These are phyloP conservation scores for Adansonia rubrostipa DNA, from an alignment of 441 rosid genomes.

Conservation along the genomic window DNA sequence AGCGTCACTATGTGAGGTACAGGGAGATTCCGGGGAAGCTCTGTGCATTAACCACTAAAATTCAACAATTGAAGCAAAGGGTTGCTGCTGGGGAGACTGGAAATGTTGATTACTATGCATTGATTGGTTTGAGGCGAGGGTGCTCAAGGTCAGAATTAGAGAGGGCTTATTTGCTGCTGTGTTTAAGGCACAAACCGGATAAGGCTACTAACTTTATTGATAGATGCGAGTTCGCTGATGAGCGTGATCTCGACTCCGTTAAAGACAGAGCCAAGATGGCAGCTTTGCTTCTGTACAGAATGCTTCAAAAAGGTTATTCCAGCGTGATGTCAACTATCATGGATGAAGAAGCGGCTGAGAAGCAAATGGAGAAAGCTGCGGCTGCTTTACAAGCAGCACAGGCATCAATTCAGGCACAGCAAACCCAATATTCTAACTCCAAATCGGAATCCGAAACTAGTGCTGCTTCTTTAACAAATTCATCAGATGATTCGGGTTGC, in stretches of 20 bases:
- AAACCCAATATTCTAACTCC: slow-evolving; percentile 34
- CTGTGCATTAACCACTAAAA: slow-evolving; percentile 62
- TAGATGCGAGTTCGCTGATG: slow-evolving; percentile 73
- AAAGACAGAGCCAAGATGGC: slow-evolving; percentile 80
- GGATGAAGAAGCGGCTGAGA: slow-evolving; percentile 71
- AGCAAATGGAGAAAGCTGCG: slow-evolving; percentile 56
- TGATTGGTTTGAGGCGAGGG: slow-evolving; percentile 79
- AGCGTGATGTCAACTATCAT: slow-evolving; percentile 56
- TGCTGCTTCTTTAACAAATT: slow-evolving; percentile 24
- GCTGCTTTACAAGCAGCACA: slow-evolving; percentile 48
- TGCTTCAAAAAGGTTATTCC: slow-evolving; percentile 78
- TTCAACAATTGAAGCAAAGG: slow-evolving; percentile 65
- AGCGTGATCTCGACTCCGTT: slow-evolving; percentile 64
- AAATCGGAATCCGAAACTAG: slow-evolving; percentile 28
- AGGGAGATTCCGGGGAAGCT: slow-evolving; percentile 78
- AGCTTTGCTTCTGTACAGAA: slow-evolving; percentile 70
- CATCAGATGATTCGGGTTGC: slow-evolving; percentile 36
- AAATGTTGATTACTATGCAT: slow-evolving; percentile 73
- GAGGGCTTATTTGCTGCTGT: slow-evolving; percentile 72
- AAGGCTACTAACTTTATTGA: slow-evolving; percentile 68
- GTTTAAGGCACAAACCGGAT: slow-evolving; percentile 79
- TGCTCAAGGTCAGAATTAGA: slow-evolving; percentile 83
- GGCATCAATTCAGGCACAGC: slow-evolving; percentile 53
- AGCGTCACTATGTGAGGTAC: slow-evolving; percentile 68
- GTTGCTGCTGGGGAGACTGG: slow-evolving; percentile 77